Conservation (phyloP, 371 early-diverging fungal species). For the Zancudomyces culisetae region DNA sequence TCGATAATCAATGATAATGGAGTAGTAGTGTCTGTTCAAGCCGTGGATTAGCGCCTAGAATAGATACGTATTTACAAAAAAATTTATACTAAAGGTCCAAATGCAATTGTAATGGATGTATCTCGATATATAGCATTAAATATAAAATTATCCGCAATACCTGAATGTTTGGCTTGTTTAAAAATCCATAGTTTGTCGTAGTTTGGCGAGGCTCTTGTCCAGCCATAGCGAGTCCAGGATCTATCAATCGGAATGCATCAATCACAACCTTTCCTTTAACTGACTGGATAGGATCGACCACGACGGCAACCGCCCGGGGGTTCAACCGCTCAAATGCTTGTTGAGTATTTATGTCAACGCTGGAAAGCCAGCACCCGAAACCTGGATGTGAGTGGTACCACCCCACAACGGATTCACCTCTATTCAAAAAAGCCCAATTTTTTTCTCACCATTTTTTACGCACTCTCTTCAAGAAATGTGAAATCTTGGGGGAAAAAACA, state of each 20-base stretch:
- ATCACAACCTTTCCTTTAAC: slow-evolving; percentile 99
- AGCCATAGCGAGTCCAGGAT: slow-evolving; percentile 69
- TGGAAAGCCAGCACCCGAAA: slow-evolving; percentile 99
- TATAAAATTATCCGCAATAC: background rate
- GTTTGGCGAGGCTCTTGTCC: slow-evolving; percentile 98
- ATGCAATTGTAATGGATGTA: background rate
- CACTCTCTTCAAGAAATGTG: too few relatives aligned
- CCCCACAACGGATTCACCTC: slow-evolving; percentile 99
- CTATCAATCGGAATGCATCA: slow-evolving; percentile 98
- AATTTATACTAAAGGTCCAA: too few relatives aligned
- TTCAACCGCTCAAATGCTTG: slow-evolving; percentile 94
- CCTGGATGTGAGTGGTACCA: slow-evolving; percentile 99
- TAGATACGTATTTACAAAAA: too few relatives aligned
- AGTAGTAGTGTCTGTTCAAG: slow-evolving; percentile 98
- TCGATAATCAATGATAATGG: slow-evolving; percentile 96
- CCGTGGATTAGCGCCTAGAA: slow-evolving; percentile 97
- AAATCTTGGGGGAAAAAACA: too few relatives aligned
- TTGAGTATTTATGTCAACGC: slow-evolving; percentile 98
- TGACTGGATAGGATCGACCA: slow-evolving; percentile 99
- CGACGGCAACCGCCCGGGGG: slow-evolving; percentile 97
- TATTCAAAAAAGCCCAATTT: too few relatives aligned
- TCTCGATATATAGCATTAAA: too few relatives aligned
- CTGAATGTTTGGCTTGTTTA: slow-evolving; percentile 96
- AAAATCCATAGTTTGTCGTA: slow-evolving; percentile 98
- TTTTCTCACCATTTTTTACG: too few relatives aligned